A percentile compares a stretch with the other conserved stretches of the same genome.
phyloP scores from a whole-genome alignment of 352 stramenopile genomes.

The Halophytophthora batemanensis region DNA sequence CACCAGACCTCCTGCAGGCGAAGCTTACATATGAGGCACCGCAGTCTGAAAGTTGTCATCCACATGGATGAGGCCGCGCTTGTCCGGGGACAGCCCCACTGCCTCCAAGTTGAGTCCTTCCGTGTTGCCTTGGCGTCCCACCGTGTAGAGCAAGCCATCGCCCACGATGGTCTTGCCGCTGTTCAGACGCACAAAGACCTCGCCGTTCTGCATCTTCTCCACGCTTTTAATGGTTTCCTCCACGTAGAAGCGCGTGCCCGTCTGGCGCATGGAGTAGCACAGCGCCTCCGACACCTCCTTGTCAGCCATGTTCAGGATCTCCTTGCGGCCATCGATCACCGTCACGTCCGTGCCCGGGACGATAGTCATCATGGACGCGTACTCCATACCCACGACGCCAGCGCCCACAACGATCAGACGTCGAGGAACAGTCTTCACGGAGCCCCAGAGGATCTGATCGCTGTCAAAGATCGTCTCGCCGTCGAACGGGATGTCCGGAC shows the following conservation, averaged over 20 bases:
- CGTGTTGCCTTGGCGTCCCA: slow-evolving; percentile 84
- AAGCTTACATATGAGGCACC: slow-evolving; percentile 81
- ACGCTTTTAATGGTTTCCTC: slow-evolving; percentile 79
- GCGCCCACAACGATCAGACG: slow-evolving; percentile 81
- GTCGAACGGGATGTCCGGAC: slow-evolving; percentile 83
- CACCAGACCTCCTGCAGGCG: background rate
- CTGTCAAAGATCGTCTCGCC: slow-evolving; percentile 84
- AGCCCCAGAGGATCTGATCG: slow-evolving; percentile 83
- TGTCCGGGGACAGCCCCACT: slow-evolving; percentile 76
- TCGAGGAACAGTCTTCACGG: slow-evolving; percentile 66
- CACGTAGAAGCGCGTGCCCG: slow-evolving; percentile 81
- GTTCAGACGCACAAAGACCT: slow-evolving; percentile 78
- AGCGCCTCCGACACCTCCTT: slow-evolving; percentile 84
- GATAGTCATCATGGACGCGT: slow-evolving; percentile 91
- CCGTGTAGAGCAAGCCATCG: slow-evolving; percentile 84
- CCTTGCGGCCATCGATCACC: slow-evolving; percentile 84
- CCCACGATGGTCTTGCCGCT: slow-evolving; percentile 86
- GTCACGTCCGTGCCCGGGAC: slow-evolving; percentile 88
- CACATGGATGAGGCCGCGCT: slow-evolving; percentile 82
- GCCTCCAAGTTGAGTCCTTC: slow-evolving; percentile 80
- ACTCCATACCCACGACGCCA: slow-evolving; percentile 91
- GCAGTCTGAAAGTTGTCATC: slow-evolving; percentile 88
- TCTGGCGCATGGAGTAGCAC: slow-evolving; percentile 87
- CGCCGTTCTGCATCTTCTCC: slow-evolving; percentile 53
- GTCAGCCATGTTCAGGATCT: slow-evolving; percentile 89